Percentiles rank a stretch among this genome's conserved stretches.
phyloP scores from a whole-genome alignment of 75 land plant genomes.

The Ceratopteris richardii region DNA sequence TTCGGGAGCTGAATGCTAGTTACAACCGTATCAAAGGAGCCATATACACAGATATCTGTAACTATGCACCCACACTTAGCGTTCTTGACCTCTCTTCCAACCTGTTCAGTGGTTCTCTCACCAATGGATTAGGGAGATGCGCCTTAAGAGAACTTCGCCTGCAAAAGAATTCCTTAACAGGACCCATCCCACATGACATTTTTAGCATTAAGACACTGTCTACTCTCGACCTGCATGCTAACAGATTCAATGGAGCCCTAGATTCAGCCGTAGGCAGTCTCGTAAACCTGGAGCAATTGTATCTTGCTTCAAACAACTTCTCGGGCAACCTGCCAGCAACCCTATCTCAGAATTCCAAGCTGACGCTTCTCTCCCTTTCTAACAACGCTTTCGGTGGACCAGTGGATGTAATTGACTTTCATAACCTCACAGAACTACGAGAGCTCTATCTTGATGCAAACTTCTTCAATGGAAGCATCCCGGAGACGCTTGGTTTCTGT shows the following conservation, averaged over 20 bases:
- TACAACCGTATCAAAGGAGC: constrained; percentile 36
- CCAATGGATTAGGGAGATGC: constrained; percentile 24
- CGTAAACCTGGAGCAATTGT: constrained; percentile 28
- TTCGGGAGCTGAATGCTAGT: constrained; percentile 36
- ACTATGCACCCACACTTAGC: constrained; percentile 6
- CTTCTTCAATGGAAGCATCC: constrained; percentile 5
- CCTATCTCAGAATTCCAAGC: constrained; percentile 13
- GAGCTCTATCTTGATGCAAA: neutral
- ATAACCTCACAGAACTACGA: too few species aligned
- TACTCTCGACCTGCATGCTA: constrained; percentile 30
- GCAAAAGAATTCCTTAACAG: constrained; percentile 34
- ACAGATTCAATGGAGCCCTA: constrained; percentile 32
- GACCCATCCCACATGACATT: constrained; percentile 30
- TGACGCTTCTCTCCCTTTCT: constrained; percentile 19
- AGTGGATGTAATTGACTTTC: neutral
- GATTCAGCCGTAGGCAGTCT: constrained; percentile 27
- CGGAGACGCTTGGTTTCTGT: neutral
- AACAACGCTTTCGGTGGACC: neutral
- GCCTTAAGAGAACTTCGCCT: constrained; percentile 24
- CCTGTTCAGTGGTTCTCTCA: constrained; percentile 24
- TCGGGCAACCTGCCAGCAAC: constrained; percentile 40
- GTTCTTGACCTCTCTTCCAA: constrained; percentile 45
- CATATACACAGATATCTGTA: constrained; percentile 26
- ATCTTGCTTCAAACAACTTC: constrained; percentile 46
- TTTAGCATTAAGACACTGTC: constrained; percentile 13